These are phyloP conservation scores for Phaseolus coccineus DNA, from an alignment of 331 rosid genomes.

Conservation along the genomic window DNA sequence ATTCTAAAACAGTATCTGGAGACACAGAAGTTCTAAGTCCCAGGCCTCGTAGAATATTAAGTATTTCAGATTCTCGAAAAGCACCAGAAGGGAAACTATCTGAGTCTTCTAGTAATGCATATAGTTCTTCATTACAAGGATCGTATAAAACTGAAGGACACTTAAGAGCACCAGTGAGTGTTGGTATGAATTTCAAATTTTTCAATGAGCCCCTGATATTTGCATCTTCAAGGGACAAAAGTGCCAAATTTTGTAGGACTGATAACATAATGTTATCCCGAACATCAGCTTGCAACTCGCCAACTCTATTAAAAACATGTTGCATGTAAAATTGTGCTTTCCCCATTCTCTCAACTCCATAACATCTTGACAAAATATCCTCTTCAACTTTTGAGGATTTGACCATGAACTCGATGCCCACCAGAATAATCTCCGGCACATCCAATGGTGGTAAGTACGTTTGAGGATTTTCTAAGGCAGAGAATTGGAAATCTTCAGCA, in stretches of 20 bases:
- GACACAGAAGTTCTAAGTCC: slow-evolving; percentile 92
- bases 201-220: slow-evolving; percentile 76
- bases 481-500: slow-evolving; percentile 63
- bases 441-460: slow-evolving; percentile 88
- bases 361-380: slow-evolving; percentile 78
- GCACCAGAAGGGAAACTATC: slow-evolving; percentile 83
- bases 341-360: slow-evolving; percentile 89
- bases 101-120: slow-evolving; percentile 81
- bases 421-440: slow-evolving; percentile 78
- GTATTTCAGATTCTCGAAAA: slow-evolving; percentile 70
- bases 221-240: slow-evolving; percentile 76
- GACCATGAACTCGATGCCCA: slow-evolving; percentile 78
- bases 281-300: slow-evolving; percentile 79
- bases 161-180: slow-evolving; percentile 67
- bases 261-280: slow-evolving; percentile 87
- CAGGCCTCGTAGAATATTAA: slow-evolving; percentile 82
- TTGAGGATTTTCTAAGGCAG: slow-evolving; percentile 77
- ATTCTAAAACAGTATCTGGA: slow-evolving; percentile 75
- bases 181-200: slow-evolving; percentile 79
- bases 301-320: slow-evolving; percentile 68
- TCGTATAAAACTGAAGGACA: slow-evolving; percentile 84
- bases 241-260: slow-evolving; percentile 78
- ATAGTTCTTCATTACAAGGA: slow-evolving; percentile 87
- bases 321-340: slow-evolving; percentile 75
- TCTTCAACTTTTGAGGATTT: slow-evolving; percentile 68